phyloP scores from a whole-genome alignment of 2,329 filamentous ascomycete species.

The Xylariales sp. region DNA sequence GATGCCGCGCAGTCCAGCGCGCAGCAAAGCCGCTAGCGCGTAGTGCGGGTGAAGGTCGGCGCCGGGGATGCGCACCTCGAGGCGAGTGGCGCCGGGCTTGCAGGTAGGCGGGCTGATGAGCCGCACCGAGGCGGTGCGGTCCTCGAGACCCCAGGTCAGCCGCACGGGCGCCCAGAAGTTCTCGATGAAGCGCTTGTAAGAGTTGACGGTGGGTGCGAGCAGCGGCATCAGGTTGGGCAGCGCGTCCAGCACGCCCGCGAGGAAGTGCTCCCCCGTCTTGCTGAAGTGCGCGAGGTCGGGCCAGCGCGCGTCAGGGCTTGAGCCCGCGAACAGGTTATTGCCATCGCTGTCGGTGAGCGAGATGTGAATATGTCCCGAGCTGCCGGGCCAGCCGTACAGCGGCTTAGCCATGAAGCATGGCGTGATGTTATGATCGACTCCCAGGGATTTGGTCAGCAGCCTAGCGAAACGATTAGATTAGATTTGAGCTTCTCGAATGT shows the following conservation, averaged over 20 bases:
- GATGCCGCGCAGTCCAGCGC: not conserved
- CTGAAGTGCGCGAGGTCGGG: not conserved
- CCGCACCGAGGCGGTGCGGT: not conserved
- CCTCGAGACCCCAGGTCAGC: not conserved
- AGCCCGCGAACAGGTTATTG: not conserved
- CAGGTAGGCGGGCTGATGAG: not conserved
- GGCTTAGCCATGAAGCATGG: conserved; percentile 1
- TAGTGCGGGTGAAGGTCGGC: not conserved
- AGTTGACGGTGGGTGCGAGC: not conserved
- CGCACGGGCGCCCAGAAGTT: not conserved
- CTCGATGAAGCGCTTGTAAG: not conserved
- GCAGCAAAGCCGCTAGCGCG: not conserved
- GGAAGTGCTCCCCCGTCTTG: not conserved
- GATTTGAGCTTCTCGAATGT: not conserved
- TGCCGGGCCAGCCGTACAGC: not conserved
- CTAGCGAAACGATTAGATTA: not conserved
- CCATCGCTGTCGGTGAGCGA: not conserved
- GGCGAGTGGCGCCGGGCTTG: not conserved
- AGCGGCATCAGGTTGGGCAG: not conserved
- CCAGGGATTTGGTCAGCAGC: not conserved
- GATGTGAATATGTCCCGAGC: not conserved
- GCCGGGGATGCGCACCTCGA: not conserved
- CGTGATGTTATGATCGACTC: not conserved
- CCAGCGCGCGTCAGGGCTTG: not conserved
- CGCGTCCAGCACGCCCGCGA: not conserved